These are phyloP conservation scores for Fusarium keratoplasticum DNA, from an alignment of 2,329 filamentous ascomycete species.

Conservation along the genomic window DNA sequence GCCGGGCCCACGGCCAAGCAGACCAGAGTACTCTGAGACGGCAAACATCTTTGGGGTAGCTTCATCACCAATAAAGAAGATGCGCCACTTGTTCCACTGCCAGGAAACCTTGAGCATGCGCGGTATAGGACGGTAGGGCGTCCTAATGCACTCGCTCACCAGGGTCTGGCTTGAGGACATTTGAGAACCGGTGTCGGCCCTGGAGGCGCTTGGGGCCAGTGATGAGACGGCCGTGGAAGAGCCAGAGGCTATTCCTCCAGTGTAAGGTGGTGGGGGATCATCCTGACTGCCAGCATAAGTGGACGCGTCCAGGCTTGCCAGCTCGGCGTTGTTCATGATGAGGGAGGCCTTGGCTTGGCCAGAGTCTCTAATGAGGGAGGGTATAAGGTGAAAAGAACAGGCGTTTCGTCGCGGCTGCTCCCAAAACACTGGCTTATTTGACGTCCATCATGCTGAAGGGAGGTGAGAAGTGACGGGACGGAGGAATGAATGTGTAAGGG, in stretches of 20 bases:
- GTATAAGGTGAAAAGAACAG: background rate
- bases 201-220: slow-evolving; percentile 8
- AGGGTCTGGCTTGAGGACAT: slow-evolving; percentile 32
- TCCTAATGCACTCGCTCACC: slow-evolving; percentile 30
- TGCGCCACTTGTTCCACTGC: slow-evolving; percentile 35
- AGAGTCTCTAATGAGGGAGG: background rate
- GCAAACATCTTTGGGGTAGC: slow-evolving; percentile 30
- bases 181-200: slow-evolving; percentile 29
- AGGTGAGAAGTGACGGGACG: background rate
- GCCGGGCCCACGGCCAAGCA: slow-evolving; percentile 19
- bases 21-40: slow-evolving; percentile 33
- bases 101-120: slow-evolving; percentile 31
- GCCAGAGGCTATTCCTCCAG: slow-evolving; percentile 17
- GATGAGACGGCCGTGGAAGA: background rate
- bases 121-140: slow-evolving; percentile 27
- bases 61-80: slow-evolving; percentile 33
- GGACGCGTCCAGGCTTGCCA: background rate
- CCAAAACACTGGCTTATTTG: slow-evolving; percentile 4
- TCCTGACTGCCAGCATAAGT: background rate
- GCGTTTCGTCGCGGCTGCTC: slow-evolving; percentile 3
- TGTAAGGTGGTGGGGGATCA: background rate
- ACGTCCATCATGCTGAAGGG: slow-evolving; percentile 1
- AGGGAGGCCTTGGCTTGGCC: background rate
- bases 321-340: slow-evolving; percentile 19
- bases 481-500: background rate